Evolutionary conservation across 352 stramenopile species (phyloP), one percentile per base, ranked within the genome.

Genomic region (Phytophthora gonapodyides): DNA sequence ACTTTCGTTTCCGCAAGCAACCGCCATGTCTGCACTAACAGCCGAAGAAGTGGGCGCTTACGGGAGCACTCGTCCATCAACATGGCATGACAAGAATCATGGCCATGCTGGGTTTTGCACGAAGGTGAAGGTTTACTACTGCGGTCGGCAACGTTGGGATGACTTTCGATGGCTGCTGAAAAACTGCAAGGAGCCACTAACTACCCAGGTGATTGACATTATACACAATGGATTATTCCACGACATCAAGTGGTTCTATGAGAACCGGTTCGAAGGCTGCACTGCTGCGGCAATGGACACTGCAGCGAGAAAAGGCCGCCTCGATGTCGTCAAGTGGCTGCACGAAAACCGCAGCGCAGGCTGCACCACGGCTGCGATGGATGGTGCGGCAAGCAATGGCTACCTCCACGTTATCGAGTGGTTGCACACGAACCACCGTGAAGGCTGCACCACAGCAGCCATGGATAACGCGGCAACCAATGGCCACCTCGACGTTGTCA

Each of bases 121-220:
- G 36, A 44, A 24, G 36, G 12, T 30, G 19, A 56, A 56, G 13
- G 13, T 19, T 9, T 37, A 38, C 21, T 56, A 56, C 21, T 3
- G 21, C 21, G 21, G 21, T 24, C 3, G 1, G 21, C 21, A 30
- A 21, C 36, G 27, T 13, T 27, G 13, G 5, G 2, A 34, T 19
- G 13, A 1, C 27, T 11, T 13, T 56, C 7, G 15, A 11, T 61
- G 33, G 41, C 36, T 61, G 53, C 42, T 53, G 17, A 11, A 33
- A 4, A 45, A 53, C 16, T 53, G 51, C 16, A 41, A 59, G 30
- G 40, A 40, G 9, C 40, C 49, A 31, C 15, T 50, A 33, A 59
- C 51, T 3, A 48, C 51, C 3, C 27, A 43, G 9, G 43, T 59
- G 51, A 41, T 51, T 43, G 21, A 24, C 21, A 24, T 24, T 24